A percentile compares a stretch with the other conserved stretches of the same genome.
Conservation (phyloP, 2,329 filamentous ascomycete genomes). For the Metarhizium guizhouense region DNA sequence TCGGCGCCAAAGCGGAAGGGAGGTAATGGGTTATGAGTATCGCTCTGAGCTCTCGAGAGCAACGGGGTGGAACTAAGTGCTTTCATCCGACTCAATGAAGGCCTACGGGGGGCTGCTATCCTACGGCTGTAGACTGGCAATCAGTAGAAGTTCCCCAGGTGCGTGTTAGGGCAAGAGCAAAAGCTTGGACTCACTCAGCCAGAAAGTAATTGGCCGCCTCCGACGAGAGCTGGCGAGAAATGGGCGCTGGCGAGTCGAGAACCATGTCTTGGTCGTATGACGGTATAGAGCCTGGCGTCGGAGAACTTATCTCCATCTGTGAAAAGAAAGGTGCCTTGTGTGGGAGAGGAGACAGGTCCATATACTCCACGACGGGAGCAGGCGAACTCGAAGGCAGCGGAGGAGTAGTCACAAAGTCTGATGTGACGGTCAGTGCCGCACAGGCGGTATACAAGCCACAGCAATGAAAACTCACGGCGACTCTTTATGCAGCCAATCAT, state of each 20-base stretch:
- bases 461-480: constrained; percentile 20
- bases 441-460: not conserved
- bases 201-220: constrained; percentile 40
- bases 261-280: constrained; percentile 35
- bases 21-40: constrained; percentile 50
- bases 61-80: constrained; percentile 61
- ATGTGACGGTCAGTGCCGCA: constrained; percentile 5
- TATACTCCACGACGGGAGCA: constrained; percentile 59
- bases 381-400: constrained; percentile 79
- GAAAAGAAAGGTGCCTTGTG: constrained; percentile 68
- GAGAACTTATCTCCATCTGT: constrained; percentile 61
- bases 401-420: constrained; percentile 74
- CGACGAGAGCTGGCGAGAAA: constrained; percentile 35
- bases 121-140: constrained; percentile 41
- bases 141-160: constrained; percentile 12
- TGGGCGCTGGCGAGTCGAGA: constrained; percentile 47
- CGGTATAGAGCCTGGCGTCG: constrained; percentile 51
- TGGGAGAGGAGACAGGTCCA: constrained; percentile 90
- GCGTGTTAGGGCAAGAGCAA: not conserved
- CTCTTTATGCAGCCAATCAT: constrained; percentile 26
- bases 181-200: constrained; percentile 39
- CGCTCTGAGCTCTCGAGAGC: constrained; percentile 49
- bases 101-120: constrained; percentile 61
- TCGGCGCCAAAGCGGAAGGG: constrained; percentile 63
- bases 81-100: constrained; percentile 67